Evolutionary conservation across 1,284 basidiomycete genomes (phyloP).

Genomic region (Albatrellus sp.): DNA sequence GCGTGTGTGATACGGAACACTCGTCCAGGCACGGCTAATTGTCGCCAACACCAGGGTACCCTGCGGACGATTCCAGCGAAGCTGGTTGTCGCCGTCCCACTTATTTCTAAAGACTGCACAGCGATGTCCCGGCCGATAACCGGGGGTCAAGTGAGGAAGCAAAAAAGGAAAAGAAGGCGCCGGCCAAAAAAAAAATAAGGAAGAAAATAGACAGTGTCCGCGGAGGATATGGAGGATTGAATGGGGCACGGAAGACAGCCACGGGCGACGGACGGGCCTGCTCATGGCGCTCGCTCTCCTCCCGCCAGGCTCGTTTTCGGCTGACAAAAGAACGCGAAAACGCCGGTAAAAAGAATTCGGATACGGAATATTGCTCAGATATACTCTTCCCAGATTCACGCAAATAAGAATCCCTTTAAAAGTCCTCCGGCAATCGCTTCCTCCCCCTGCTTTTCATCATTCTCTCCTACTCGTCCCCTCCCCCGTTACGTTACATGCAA

Average conservation of each 20-base stretch:
- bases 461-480: constrained; percentile 13
- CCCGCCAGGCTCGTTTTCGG: constrained; percentile 18
- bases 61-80: too few species aligned
- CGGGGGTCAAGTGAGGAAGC: constrained; percentile 5
- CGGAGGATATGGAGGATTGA: constrained; percentile 1
- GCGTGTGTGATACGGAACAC: too few species aligned
- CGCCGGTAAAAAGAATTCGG: constrained; percentile 22
- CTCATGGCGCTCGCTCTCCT: background rate
- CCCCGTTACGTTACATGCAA: constrained; percentile 23
- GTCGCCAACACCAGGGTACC: too few species aligned
- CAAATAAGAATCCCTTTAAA: constrained; percentile 6
- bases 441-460: background rate
- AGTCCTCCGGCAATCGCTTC: background rate
- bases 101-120: too few species aligned
- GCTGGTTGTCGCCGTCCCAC: too few species aligned
- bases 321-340: constrained; percentile 39
- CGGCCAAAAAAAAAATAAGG: constrained; percentile 8
- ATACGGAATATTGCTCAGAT: too few species aligned
- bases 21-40: too few species aligned
- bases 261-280: background rate
- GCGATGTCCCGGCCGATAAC: too few species aligned
- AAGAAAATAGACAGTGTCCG: constrained; percentile 6
- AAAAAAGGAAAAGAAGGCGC: background rate
- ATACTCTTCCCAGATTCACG: too few species aligned
- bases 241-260: background rate